Percentiles rank a stretch among this genome's conserved stretches.
These are phyloP conservation scores for Aspergillus japonicus DNA, from an alignment of 2,329 filamentous ascomycete species.

Conservation along the genomic window DNA sequence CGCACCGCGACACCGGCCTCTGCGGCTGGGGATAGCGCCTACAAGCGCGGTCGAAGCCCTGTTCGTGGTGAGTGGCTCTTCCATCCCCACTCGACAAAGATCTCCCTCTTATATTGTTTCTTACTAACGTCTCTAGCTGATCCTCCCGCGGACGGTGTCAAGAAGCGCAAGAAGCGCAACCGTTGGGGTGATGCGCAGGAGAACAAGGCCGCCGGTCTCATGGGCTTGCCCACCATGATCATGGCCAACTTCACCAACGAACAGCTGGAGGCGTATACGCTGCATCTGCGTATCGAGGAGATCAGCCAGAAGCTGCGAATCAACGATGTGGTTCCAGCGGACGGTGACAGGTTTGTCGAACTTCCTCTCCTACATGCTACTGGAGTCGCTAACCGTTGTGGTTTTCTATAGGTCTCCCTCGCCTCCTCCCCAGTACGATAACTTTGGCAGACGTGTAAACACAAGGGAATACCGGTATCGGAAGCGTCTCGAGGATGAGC, in stretches of 20 bases:
- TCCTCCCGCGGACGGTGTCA: constrained; percentile 69
- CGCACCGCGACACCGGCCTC: constrained; percentile 47
- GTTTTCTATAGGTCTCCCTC: constrained; percentile 75
- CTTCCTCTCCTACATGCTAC: background rate
- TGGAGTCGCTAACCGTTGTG: background rate
- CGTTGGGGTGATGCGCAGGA: constrained; percentile 96
- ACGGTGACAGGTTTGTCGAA: constrained; percentile 78
- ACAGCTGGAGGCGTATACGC: constrained; percentile 93
- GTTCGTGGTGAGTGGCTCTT: constrained; percentile 63
- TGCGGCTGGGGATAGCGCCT: constrained; percentile 49
- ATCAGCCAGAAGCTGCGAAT: constrained; percentile 99
- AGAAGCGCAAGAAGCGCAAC: constrained; percentile 96
- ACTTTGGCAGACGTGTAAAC: constrained; percentile 98
- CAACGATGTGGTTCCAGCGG: constrained; percentile 95
- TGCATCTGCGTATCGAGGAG: constrained; percentile 96
- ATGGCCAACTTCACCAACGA: constrained; percentile 97
- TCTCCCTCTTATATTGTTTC: too few relatives aligned
- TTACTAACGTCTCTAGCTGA: constrained; percentile 34
- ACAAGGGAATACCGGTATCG: constrained; percentile 98
- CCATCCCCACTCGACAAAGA: constrained; percentile 11
- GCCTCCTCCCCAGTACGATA: constrained; percentile 95
- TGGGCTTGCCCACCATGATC: constrained; percentile 95
- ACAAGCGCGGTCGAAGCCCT: constrained; percentile 90
- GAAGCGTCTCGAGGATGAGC: constrained; percentile 96
- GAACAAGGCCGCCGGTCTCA: constrained; percentile 96